Conservation (phyloP, 345 rosid species). For the Geranium rotundifolium region DNA sequence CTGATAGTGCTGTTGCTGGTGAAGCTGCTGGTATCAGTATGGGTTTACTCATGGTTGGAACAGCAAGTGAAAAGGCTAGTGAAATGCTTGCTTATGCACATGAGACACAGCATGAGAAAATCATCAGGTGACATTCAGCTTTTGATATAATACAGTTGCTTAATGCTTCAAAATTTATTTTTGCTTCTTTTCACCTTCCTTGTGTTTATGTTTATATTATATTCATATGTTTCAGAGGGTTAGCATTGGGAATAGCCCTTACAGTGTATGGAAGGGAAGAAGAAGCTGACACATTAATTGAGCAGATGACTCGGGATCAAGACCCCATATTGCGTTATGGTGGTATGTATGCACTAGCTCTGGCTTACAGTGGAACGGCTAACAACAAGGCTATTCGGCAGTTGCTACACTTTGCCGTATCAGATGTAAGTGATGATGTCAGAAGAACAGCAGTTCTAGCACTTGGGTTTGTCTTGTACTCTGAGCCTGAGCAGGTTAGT, state of each 20-base stretch:
- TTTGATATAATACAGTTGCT: not conserved
- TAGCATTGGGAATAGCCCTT: conserved; percentile 93
- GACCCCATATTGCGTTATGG: conserved; percentile 98
- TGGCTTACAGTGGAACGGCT: conserved; percentile 96
- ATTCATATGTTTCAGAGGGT: conserved; percentile 41
- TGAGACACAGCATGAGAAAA: conserved; percentile 97
- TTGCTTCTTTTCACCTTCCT: not conserved
- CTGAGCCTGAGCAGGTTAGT: conserved; percentile 94
- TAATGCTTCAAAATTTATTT: conserved; percentile 1
- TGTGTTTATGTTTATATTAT: not conserved
- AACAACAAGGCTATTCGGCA: conserved; percentile 99
- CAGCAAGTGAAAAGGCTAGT: conserved; percentile 89
- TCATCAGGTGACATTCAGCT: conserved; percentile 53
- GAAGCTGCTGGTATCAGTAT: conserved; percentile 99
- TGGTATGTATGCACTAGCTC: conserved; percentile 95
- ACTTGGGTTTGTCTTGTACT: conserved; percentile 93
- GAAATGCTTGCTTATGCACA: conserved; percentile 99
- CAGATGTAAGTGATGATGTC: conserved; percentile 97
- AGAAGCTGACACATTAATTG: conserved; percentile 94
- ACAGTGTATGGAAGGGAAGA: conserved; percentile 99
- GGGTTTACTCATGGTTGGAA: conserved; percentile 98
- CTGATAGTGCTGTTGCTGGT: conserved; percentile 97
- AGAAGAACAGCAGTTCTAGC: conserved; percentile 98
- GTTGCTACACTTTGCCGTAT: conserved; percentile 95
- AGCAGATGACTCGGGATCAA: conserved; percentile 97